Evolutionary conservation across 2,329 filamentous ascomycete species (phyloP), one percentile per base, ranked within the genome.

Genomic region (Ophiobolus disseminans): DNA sequence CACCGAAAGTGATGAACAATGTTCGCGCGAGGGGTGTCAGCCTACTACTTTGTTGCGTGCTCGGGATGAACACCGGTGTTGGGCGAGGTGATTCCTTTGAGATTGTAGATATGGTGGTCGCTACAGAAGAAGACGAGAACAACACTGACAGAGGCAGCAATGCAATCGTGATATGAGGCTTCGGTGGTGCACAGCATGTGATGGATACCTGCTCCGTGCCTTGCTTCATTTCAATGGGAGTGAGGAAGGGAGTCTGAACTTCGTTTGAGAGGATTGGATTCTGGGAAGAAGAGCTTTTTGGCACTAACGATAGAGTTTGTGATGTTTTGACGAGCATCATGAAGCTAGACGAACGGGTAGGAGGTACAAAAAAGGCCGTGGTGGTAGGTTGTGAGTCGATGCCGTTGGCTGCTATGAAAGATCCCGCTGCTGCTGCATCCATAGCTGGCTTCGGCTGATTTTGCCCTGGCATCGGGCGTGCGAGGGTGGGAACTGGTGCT

Each of bases 1-100:
- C 53, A 2, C 49, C 49, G 11, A 55, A 46, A 10, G 50, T 36
- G 14, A 55, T 53, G 22, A 55, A 53, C 9, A 55, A 22, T 11
- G 53, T 38, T 25, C 45, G 46, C 36, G 45, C 40, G 2, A 46
- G 31, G 4, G 53, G 49, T 2, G 39, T 41, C 40, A 53, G 42
- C n/a, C 49, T 37, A 19, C 31, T 21, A 14, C 30, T 19, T n/a
- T 35, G 31, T 20, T 40, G 42, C 16, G 25, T 28, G n/a, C 17
- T 38, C 1, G 32, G 20, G 14, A 26, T 21, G 26, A 35, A 38
- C 5, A n/a, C 28, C 2, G 26, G 16, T 13, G 19, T 26, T 14
- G 42, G 19, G 10, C 37, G 10, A 26, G 26, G n/a, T n/a, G n/a
- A n/a, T n/a, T n/a, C n/a, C n/a, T n/a, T 39, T 2, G 47, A 46